Conservation (phyloP, 2,329 filamentous ascomycete species). For the Fusarium concolor region DNA sequence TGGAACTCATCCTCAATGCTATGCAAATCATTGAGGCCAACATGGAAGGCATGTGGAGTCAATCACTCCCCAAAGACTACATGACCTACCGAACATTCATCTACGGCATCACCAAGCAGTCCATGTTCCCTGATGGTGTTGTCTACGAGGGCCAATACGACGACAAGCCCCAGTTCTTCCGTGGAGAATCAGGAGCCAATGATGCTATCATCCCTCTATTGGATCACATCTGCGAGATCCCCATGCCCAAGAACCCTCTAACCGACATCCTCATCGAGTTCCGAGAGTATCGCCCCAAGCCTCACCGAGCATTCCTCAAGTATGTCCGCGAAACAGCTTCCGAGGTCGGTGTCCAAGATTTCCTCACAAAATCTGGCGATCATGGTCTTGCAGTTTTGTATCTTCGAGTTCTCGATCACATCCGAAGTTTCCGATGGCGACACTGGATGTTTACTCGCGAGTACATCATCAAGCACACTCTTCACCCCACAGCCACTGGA, state of each 20-base stretch:
- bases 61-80: constrained; percentile 86
- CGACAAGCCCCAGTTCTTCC: constrained; percentile 78
- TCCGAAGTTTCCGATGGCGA: constrained; percentile 84
- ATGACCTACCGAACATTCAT: constrained; percentile 95
- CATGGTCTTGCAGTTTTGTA: constrained; percentile 67
- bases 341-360: constrained; percentile 67
- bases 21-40: constrained; percentile 75
- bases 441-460: constrained; percentile 89
- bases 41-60: constrained; percentile 94
- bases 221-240: constrained; percentile 86
- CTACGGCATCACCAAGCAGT: constrained; percentile 92
- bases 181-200: constrained; percentile 93
- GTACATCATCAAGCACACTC: constrained; percentile 83
- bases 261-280: constrained; percentile 92
- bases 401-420: constrained; percentile 75
- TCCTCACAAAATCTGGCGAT: constrained; percentile 50
- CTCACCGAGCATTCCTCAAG: constrained; percentile 86
- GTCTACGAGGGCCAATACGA: constrained; percentile 87
- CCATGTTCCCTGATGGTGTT: constrained; percentile 94
- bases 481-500: constrained; percentile 81
- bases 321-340: constrained; percentile 69
- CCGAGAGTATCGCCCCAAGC: constrained; percentile 86
- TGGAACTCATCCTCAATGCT: constrained; percentile 70
- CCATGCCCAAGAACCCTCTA: constrained; percentile 89
- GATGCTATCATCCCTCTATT: constrained; percentile 93